phyloP scores from a whole-genome alignment of 2,329 filamentous ascomycete genomes.

The Daldinia sp. region DNA sequence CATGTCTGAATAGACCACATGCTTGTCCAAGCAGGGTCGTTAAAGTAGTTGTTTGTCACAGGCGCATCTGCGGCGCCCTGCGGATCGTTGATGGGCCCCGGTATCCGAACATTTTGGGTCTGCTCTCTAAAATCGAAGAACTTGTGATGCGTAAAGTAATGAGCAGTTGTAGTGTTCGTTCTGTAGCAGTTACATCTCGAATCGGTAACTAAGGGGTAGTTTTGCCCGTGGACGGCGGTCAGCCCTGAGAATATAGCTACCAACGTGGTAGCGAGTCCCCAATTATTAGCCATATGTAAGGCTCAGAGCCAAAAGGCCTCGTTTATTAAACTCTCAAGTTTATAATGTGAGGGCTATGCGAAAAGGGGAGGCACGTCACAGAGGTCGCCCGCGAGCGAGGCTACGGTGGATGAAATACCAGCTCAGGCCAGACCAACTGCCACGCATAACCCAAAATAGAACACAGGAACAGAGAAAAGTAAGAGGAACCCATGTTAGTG shows the following conservation, averaged over 20 bases:
- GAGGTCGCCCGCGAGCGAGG: conserved; percentile 1
- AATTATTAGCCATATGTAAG: conserved; percentile 14
- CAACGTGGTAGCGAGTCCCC: conserved; percentile 25
- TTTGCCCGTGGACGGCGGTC: conserved; percentile 28
- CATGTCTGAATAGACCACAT: conserved; percentile 48
- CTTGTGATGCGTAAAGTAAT: conserved; percentile 54
- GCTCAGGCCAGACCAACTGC: conserved; percentile 1
- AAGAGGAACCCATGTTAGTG: background rate
- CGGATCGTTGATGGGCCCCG: conserved; percentile 41
- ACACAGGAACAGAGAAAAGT: background rate
- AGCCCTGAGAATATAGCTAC: conserved; percentile 23
- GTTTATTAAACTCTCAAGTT: background rate
- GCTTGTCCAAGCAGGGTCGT: conserved; percentile 41
- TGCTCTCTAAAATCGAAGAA: conserved; percentile 61
- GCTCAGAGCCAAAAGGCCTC: background rate
- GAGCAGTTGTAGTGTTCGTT: conserved; percentile 55
- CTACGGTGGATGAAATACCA: conserved; percentile 11
- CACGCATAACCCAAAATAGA: conserved; percentile 10
- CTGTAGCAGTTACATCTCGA: conserved; percentile 56
- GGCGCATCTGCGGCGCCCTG: conserved; percentile 42
- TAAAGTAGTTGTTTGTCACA: conserved; percentile 45
- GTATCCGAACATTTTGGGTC: conserved; percentile 49
- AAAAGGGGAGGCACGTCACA: background rate
- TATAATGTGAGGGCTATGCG: background rate
- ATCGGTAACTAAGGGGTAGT: conserved; percentile 40